Base-by-base conservation (phyloP, 768 basidiomycete genomes). In the Pleurotus tuber-regium region DNA sequence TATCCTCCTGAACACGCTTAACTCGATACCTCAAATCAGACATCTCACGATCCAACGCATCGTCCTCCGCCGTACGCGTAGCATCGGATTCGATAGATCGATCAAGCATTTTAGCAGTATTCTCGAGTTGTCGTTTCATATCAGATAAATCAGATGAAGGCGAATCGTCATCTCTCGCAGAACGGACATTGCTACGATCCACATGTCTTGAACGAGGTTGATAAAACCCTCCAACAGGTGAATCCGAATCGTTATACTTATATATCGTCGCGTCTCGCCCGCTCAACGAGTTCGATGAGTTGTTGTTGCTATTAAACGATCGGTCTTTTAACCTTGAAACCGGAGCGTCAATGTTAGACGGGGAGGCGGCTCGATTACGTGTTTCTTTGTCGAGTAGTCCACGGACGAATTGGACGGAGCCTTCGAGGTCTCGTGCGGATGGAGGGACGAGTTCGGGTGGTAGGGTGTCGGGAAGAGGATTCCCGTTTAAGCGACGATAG, bases 401-500 rank as follows among this genome's bases (percentile, higher is more conserved):
- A 54, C 89, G 91, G 54, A 99, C 72, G 61, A 96, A 84, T 62
- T 92, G 85, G 52, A 98, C 95, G 0, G 93, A 95, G 31, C 79
- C 81, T 63, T 87, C 89, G 24, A 98, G 84, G 64, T 96, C 93
- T 18, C 86, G 80, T 44, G 89, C 83, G 3, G 97, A 98, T 1
- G 95, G 92, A 0, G 96, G 96, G 2, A 93, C 76, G 36, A 99
- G 83, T 67, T 98, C 97, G 1, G 80, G 69, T 1, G 97, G 97
- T 1, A 99, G 84, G 39, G 79, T 71, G 25, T 89, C 87, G 1
- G 97, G 97, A 38, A 98, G 83, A 1, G 85, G 82, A 67, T 91
- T 94, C 8, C 97, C 96, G 65, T 95, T 97, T 19, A 99, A 77
- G 38, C 96, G 80, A 63, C 97, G 86, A 70, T 94, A 98, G 62